Conservation (phyloP, 805 yeast genomes). For the Starmerella scarabaei region DNA sequence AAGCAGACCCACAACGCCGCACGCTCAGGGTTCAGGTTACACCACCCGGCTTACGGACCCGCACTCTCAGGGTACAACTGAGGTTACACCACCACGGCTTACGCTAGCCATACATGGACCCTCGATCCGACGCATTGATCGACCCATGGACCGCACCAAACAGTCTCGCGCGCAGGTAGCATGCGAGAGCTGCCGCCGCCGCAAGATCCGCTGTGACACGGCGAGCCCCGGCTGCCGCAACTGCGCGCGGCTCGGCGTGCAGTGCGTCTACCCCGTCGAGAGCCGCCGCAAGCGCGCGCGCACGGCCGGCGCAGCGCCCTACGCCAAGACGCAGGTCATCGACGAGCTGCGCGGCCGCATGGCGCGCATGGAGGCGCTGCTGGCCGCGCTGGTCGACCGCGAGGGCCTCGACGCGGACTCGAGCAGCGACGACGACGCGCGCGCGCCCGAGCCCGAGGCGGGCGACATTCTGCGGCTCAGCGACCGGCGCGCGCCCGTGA, state of each 20-base stretch:
- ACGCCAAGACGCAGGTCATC: too few species aligned
- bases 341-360: constrained; percentile 18
- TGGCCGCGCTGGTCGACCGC: constrained; percentile 15
- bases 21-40: too few species aligned
- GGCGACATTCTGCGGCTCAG: constrained; percentile 6
- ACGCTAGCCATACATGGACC: too few species aligned
- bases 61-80: too few species aligned
- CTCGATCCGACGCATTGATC: too few species aligned
- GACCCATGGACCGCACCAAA: too few species aligned
- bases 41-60: too few species aligned
- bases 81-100: too few species aligned
- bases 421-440: background rate
- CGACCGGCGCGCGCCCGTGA: constrained; percentile 13
- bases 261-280: constrained; percentile 38
- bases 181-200: constrained; percentile 73
- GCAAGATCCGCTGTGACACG: constrained; percentile 62
- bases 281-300: constrained; percentile 11
- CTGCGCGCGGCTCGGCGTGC: constrained; percentile 60
- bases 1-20: too few species aligned
- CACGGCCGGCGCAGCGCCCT: background rate
- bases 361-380: constrained; percentile 22
- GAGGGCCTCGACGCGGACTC: constrained; percentile 3
- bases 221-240: constrained; percentile 51
- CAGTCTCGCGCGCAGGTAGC: constrained; percentile 62
- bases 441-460: too few species aligned